Conservation (phyloP, 352 stramenopile species). For the Pythium biforme region DNA sequence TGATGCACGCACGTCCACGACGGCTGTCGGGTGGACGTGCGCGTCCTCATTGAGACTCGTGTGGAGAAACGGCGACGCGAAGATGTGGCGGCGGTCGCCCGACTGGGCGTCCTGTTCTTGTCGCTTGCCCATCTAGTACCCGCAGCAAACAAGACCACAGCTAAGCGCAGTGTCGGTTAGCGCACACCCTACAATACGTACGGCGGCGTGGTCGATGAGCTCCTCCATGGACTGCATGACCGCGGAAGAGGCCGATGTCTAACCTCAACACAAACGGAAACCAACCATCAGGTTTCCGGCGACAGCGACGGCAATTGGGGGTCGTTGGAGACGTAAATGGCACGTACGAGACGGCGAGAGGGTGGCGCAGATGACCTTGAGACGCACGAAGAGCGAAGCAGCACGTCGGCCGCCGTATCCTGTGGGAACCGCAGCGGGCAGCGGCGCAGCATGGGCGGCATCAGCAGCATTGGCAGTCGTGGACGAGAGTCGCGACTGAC, state of each 20-base stretch:
- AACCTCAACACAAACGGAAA: background rate
- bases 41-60: slow-evolving; percentile 14
- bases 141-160: background rate
- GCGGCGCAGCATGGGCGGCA: slow-evolving; percentile 18
- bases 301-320: background rate
- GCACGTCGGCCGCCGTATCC: slow-evolving; percentile 10
- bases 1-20: slow-evolving; percentile 62
- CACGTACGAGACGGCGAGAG: slow-evolving; percentile 17
- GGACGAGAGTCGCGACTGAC: background rate
- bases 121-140: slow-evolving; percentile 18
- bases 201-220: slow-evolving; percentile 45
- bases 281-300: background rate
- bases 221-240: slow-evolving; percentile 50
- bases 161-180: no score
- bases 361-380: background rate
- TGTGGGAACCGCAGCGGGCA: slow-evolving; percentile 12
- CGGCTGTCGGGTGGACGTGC: slow-evolving; percentile 59
- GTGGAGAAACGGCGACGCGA: slow-evolving; percentile 7
- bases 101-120: slow-evolving; percentile 11
- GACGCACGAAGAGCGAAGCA: background rate
- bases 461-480: slow-evolving; percentile 10
- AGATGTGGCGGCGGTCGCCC: background rate
- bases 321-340: background rate
- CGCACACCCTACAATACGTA: slow-evolving; percentile 12
- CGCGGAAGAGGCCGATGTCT: slow-evolving; percentile 19